Conservation (phyloP, 2,329 filamentous ascomycete genomes). For the Sarocladium kiliense region DNA sequence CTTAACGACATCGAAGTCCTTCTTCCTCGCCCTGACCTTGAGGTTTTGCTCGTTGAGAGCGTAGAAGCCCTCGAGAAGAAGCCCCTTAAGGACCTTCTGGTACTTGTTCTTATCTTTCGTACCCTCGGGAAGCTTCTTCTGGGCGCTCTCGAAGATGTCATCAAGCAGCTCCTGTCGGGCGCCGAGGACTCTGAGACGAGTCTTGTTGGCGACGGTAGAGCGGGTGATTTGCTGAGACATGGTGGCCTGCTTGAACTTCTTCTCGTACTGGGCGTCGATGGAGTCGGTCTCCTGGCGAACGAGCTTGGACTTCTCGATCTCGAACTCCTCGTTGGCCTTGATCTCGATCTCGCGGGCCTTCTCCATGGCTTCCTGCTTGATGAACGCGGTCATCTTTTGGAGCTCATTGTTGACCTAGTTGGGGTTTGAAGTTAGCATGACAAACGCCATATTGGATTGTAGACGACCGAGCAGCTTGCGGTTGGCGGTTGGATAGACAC, state of each 20-base stretch:
- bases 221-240: constrained; percentile 99
- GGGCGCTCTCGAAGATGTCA: constrained; percentile 76
- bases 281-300: constrained; percentile 90
- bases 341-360: constrained; percentile 97
- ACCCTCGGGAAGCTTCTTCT: constrained; percentile 61
- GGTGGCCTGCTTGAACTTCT: constrained; percentile 98
- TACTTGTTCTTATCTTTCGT: constrained; percentile 71
- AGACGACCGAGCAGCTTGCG: constrained; percentile 14
- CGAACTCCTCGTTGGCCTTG: constrained; percentile 98
- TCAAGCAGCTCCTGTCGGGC: constrained; percentile 90
- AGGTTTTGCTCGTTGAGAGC: constrained; percentile 78
- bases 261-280: constrained; percentile 91
- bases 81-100: constrained; percentile 66
- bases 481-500: constrained; percentile 12
- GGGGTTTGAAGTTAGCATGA: neutral
- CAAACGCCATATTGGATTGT: neutral
- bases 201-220: constrained; percentile 95
- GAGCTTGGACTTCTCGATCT: constrained; percentile 98
- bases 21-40: constrained; percentile 69
- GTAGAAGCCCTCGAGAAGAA: constrained; percentile 88
- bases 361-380: constrained; percentile 95
- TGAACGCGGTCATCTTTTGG: constrained; percentile 99
- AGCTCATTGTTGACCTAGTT: constrained; percentile 90
- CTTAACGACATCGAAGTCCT: constrained; percentile 69
- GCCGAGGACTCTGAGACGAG: constrained; percentile 78